These are phyloP conservation scores for Trifolium fragiferum DNA, from an alignment of 306 rosid genomes.

Conservation along the genomic window DNA sequence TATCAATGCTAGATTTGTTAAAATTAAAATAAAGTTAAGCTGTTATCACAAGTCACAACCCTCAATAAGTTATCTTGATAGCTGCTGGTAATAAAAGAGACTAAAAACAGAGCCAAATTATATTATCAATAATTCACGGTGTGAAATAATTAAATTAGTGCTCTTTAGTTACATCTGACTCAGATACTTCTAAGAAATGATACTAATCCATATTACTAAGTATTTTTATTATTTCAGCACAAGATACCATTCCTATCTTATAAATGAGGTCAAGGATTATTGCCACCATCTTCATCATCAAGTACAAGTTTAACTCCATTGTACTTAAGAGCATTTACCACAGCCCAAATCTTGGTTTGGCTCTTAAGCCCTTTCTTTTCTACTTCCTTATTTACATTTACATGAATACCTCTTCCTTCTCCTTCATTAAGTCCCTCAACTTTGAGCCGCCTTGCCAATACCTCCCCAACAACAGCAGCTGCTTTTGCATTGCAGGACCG, in stretches of 20 bases:
- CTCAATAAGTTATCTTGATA: neutral
- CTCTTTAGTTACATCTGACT: neutral
- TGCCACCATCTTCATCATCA: constrained; percentile 59
- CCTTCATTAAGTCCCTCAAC: constrained; percentile 85
- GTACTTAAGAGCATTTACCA: constrained; percentile 76
- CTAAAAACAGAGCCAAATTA: neutral
- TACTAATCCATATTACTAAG: constrained; percentile 1
- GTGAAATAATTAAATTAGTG: neutral
- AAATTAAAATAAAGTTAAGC: neutral
- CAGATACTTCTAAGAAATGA: constrained; percentile 3
- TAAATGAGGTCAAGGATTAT: constrained; percentile 40
- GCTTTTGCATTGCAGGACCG: constrained; percentile 93
- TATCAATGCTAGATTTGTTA: neutral
- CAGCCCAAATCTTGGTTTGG: constrained; percentile 87
- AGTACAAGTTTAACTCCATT: constrained; percentile 70
- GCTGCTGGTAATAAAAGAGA: neutral
- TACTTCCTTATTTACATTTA: constrained; percentile 67
- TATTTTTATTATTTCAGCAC: neutral
- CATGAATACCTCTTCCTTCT: constrained; percentile 84
- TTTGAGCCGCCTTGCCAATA: constrained; percentile 83
- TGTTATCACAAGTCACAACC: neutral
- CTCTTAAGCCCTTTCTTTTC: constrained; percentile 86
- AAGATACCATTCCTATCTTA: constrained; percentile 12
- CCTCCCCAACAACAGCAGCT: constrained; percentile 84
- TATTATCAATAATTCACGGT: constrained; percentile 1